Evolutionary conservation across 371 early-diverging fungal genomes (phyloP), one percentile per base, ranked within the genome.

Genomic region (Mucor piriformis): DNA sequence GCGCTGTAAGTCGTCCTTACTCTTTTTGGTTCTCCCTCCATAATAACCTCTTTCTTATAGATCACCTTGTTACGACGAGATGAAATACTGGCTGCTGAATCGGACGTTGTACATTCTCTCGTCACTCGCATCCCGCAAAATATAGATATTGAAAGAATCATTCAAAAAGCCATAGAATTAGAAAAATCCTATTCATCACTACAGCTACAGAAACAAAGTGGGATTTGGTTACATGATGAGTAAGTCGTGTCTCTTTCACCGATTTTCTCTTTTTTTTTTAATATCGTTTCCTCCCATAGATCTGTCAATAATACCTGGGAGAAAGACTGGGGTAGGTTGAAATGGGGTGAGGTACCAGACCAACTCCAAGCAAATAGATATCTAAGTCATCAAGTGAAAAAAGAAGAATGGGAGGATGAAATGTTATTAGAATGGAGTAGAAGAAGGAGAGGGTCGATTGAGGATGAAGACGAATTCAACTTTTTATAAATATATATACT

Each of bases 91-190:
- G 66, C 64, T 11, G 67, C 79, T n/a, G 86, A 88, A 21, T 71
- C 73, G 27, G 90, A 90, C 27, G 53, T 68, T 42, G 77, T 87
- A 3, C 87, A 88, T 64, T 78, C 86, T 20, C 65, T 82, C 10
- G 63, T 88, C 8, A 76, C 83, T 16, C 83, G 82, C 57, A 77
- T 87, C 6, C 87, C 87, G n/a, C 75, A 76, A 64, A 70, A 78
- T 38, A 70, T 76, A 18, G 81, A 83, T 54, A 61, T 86, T 8
- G 86, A 86, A 58, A 21, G 29, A 2, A 61, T 77, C 21, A 79
- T 86, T n/a, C 64, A 76, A 12, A 70, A 64, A 16, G 83, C 86
- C 0, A 57, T 72, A 15, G 47, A 68, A 52, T 63, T 86, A 11
- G 81, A 83, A 54, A 61, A 52, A 16, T 73, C 70, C 21, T 81